Percentiles rank a stretch among this genome's conserved stretches.
phyloP scores from a whole-genome alignment of 306 rosid species.

The Quercus dentata region DNA sequence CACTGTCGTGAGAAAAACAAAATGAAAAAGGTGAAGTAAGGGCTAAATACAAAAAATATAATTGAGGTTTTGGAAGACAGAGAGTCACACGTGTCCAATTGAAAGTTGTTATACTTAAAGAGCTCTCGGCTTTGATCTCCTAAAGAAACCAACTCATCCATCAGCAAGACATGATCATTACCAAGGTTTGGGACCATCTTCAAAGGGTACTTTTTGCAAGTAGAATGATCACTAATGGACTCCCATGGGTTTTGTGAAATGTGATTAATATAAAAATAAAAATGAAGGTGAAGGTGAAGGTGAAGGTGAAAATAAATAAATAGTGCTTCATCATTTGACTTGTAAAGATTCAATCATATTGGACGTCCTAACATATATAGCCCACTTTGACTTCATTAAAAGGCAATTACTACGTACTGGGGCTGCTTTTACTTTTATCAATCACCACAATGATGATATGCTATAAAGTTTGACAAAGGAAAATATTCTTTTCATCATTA shows the following conservation, averaged over 20 bases:
- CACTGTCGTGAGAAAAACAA: constrained; percentile 24
- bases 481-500: constrained; percentile 31
- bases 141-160: constrained; percentile 28
- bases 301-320: neutral
- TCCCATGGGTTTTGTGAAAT: neutral
- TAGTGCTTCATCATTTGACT: constrained; percentile 27
- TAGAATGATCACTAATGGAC: neutral
- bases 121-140: constrained; percentile 20
- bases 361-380: neutral
- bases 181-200: constrained; percentile 35
- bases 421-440: constrained; percentile 13
- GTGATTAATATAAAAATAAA: neutral
- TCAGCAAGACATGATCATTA: constrained; percentile 37
- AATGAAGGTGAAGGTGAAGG: neutral
- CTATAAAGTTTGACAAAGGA: neutral
- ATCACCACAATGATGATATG: constrained; percentile 32
- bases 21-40: constrained; percentile 13
- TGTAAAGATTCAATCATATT: neutral
- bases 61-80: constrained; percentile 14
- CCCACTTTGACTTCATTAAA: constrained; percentile 27
- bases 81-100: constrained; percentile 16
- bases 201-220: neutral
- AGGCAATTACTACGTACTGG: neutral
- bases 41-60: constrained; percentile 27
- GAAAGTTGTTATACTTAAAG: neutral